Percentiles rank a stretch among this genome's conserved stretches.
These are phyloP conservation scores for Mycena leptocephala DNA, from an alignment of 768 basidiomycete species.

Conservation along the genomic window DNA sequence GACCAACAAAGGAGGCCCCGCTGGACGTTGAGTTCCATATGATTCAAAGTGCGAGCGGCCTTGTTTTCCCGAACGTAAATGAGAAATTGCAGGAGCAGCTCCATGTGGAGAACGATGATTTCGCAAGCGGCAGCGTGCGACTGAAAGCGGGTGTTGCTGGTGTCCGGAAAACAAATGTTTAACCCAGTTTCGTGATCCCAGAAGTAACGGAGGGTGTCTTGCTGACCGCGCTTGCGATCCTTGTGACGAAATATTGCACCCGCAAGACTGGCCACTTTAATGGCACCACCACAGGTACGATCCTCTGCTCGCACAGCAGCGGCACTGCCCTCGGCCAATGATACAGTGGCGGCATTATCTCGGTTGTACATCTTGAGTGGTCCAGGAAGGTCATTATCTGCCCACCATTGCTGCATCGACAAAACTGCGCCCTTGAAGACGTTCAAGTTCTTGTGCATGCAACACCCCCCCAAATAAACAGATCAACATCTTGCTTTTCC, in stretches of 20 bases:
- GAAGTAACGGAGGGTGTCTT: too few relatives aligned
- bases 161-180: too few relatives aligned
- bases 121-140: too few relatives aligned
- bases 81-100: slow-evolving; percentile 37
- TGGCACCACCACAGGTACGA: slow-evolving; percentile 28
- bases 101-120: too few relatives aligned
- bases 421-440: slow-evolving; percentile 38
- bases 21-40: slow-evolving; percentile 44
- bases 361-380: slow-evolving; percentile 37
- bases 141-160: too few relatives aligned
- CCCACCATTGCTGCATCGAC: slow-evolving; percentile 35
- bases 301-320: slow-evolving; percentile 30
- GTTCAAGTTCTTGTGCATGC: slow-evolving; percentile 49
- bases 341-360: slow-evolving; percentile 39
- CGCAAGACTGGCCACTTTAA: too few relatives aligned
- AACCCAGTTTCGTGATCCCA: too few relatives aligned
- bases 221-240: slow-evolving; percentile 19
- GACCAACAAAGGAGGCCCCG: slow-evolving; percentile 23
- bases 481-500: too few relatives aligned
- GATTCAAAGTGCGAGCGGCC: slow-evolving; percentile 23
- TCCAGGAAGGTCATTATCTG: not conserved
- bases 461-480: slow-evolving; percentile 16
- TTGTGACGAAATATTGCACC: slow-evolving; percentile 32
- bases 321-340: not conserved
- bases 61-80: slow-evolving; percentile 39